Evolutionary conservation across 495 filamentous ascomycete genomes (phyloP).

Genomic region (Bacidia rubella): DNA sequence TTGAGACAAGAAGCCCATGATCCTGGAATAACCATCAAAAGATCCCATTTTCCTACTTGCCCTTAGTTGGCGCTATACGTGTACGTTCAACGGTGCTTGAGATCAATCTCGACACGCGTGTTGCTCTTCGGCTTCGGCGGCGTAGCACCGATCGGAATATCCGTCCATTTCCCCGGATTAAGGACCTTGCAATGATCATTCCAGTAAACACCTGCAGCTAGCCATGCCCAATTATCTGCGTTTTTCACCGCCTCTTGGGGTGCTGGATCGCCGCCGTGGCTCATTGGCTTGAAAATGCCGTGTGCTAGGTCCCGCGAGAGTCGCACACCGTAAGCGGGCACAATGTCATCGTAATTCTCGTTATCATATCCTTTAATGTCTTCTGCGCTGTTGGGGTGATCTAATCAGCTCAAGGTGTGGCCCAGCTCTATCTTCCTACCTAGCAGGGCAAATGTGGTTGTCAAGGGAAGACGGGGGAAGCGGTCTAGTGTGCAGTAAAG

Average conservation of each 20-base stretch:
- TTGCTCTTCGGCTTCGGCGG: not conserved
- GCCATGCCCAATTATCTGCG: not conserved
- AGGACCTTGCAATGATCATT: not conserved
- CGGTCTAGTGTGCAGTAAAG: not conserved
- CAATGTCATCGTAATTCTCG: not conserved
- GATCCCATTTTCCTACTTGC: too few relatives aligned
- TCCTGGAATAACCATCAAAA: too few relatives aligned
- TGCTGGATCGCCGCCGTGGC: not conserved
- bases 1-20: too few relatives aligned
- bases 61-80: too few relatives aligned
- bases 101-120: not conserved
- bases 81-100: not conserved
- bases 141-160: not conserved
- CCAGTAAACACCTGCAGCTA: not conserved
- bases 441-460: too few relatives aligned
- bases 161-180: not conserved
- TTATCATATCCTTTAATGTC: not conserved
- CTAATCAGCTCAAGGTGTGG: not conserved
- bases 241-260: not conserved
- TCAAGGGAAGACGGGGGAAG: not conserved
- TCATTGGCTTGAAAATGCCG: not conserved
- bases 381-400: not conserved
- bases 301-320: not conserved
- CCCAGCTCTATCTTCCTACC: too few relatives aligned
- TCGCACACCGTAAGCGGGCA: not conserved